Conservation (phyloP, 345 rosid genomes). For the Passiflora organensis region DNA sequence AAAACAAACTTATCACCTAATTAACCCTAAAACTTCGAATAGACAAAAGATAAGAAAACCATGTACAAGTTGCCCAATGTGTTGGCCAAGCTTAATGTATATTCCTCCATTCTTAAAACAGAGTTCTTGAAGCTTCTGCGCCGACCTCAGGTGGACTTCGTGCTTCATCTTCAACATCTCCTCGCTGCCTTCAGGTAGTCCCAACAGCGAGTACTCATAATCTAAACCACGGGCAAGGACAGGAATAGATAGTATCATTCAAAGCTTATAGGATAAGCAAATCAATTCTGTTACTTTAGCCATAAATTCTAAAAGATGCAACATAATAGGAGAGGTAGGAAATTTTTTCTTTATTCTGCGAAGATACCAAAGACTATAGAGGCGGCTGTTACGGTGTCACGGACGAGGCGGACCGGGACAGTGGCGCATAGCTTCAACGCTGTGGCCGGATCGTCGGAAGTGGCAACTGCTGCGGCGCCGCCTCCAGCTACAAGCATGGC, state of each 20-base stretch:
- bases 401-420: slow-evolving; percentile 66
- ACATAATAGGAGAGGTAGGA: background rate
- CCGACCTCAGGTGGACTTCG: slow-evolving; percentile 92
- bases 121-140: slow-evolving; percentile 78
- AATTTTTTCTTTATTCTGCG: background rate
- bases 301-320: background rate
- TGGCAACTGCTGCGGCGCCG: slow-evolving; percentile 51
- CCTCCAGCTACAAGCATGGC: slow-evolving; percentile 62
- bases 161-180: slow-evolving; percentile 65
- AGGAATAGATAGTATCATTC: too few species aligned
- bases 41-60: background rate
- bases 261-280: too few species aligned
- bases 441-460: slow-evolving; percentile 66
- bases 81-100: slow-evolving; percentile 95
- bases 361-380: slow-evolving; percentile 74
- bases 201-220: slow-evolving; percentile 76
- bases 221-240: too few species aligned
- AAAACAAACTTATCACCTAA: background rate
- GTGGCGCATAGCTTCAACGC: slow-evolving; percentile 73
- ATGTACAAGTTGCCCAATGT: slow-evolving; percentile 72
- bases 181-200: slow-evolving; percentile 73
- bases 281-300: too few species aligned
- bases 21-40: background rate
- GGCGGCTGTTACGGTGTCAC: slow-evolving; percentile 68
- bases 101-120: slow-evolving; percentile 93